Evolutionary conservation across 2,329 filamentous ascomycete species (phyloP).

Genomic region (Fusarium brevicatenulatum): DNA sequence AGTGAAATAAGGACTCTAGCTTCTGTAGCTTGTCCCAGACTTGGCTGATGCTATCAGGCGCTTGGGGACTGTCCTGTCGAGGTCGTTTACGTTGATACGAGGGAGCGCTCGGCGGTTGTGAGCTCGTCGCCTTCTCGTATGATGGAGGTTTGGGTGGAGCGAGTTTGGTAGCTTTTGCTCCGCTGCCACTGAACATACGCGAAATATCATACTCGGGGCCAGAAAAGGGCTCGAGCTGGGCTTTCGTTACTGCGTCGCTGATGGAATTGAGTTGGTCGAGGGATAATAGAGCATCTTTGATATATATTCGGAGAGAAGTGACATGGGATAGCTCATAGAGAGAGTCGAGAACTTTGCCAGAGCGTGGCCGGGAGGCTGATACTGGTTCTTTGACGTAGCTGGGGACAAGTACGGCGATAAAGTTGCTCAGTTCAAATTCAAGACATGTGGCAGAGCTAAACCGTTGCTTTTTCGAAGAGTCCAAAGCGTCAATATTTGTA

Average conservation of each 20-base stretch:
- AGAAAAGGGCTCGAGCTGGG: background rate
- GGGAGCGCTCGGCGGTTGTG: background rate
- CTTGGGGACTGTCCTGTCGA: background rate
- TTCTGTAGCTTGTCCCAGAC: conserved; percentile 4
- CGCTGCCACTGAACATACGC: conserved; percentile 9
- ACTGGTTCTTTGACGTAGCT: background rate
- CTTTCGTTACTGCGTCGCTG: background rate
- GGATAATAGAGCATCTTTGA: conserved; percentile 1
- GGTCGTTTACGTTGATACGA: background rate
- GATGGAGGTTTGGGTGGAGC: background rate
- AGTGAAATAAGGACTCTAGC: background rate
- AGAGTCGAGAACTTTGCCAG: conserved; percentile 5
- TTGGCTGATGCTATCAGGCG: background rate
- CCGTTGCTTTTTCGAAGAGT: background rate
- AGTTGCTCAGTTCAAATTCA: background rate
- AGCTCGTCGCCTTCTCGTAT: background rate
- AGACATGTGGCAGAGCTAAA: background rate
- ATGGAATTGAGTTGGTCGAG: background rate
- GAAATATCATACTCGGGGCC: background rate
- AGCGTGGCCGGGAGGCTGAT: background rate
- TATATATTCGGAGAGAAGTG: background rate
- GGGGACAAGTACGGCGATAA: background rate
- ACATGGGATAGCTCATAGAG: background rate
- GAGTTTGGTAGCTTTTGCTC: background rate
- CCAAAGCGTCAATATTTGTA: background rate